Percentiles rank a stretch among this genome's conserved stretches.
Conservation (phyloP, 2,329 filamentous ascomycete genomes). For the Verticillium zaregamsianum region DNA sequence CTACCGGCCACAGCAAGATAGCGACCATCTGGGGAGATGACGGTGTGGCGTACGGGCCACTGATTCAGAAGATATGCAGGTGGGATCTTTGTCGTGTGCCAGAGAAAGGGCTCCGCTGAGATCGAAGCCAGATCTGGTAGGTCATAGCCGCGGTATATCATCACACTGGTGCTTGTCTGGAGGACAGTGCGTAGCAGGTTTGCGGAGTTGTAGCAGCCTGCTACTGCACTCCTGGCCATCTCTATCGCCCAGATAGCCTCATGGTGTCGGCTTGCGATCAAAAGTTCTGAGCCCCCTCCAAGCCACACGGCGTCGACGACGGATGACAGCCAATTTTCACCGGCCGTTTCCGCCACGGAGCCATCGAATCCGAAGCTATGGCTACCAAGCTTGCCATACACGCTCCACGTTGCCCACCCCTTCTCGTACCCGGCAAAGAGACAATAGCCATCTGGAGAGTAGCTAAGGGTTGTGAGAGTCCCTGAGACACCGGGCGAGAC, state of each 20-base stretch:
- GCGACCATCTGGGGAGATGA: conserved; percentile 85
- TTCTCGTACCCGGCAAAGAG: conserved; percentile 89
- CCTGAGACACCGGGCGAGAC: conserved; percentile 67
- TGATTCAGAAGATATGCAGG: conserved; percentile 81
- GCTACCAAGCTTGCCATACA: conserved; percentile 86
- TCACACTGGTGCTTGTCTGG: conserved; percentile 81
- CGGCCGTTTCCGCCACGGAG: conserved; percentile 59
- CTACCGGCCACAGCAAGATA: conserved; percentile 96
- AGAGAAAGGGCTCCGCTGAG: conserved; percentile 87
- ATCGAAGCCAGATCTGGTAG: conserved; percentile 86
- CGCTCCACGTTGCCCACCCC: conserved; percentile 96
- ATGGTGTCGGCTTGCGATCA: conserved; percentile 67
- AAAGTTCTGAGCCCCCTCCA: conserved; percentile 79
- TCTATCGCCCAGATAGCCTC: conserved; percentile 83
- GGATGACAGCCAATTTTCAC: conserved; percentile 80
- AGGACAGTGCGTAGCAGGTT: conserved; percentile 88
- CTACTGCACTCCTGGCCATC: conserved; percentile 90
- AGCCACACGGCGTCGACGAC: conserved; percentile 79
- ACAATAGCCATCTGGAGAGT: conserved; percentile 95
- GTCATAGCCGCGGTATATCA: conserved; percentile 92
- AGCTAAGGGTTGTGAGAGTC: conserved; percentile 67
- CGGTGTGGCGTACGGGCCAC: conserved; percentile 85
- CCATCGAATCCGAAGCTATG: conserved; percentile 75
- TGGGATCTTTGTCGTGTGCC: conserved; percentile 88
- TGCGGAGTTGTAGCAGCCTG: conserved; percentile 84